phyloP scores from a whole-genome alignment of 495 filamentous ascomycete species.

The Lasiosphaeria ovina region DNA sequence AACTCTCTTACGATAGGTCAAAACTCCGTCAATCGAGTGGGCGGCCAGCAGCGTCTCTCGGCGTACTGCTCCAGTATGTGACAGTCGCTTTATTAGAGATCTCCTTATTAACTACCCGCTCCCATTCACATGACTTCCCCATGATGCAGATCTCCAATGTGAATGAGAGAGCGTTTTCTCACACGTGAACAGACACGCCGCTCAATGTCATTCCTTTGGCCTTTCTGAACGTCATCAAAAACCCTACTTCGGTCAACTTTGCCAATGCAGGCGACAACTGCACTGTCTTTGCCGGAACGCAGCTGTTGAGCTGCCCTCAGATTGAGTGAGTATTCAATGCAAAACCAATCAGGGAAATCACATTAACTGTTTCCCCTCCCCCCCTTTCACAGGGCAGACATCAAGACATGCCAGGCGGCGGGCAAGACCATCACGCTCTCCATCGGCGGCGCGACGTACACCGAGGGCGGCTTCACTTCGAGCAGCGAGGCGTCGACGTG shows the following conservation, averaged over 20 bases:
- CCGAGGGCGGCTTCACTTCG: constrained; percentile 59
- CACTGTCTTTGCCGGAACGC: constrained; percentile 54
- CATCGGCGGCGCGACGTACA: constrained; percentile 63
- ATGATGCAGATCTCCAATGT: no score
- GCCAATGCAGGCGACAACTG: constrained; percentile 58
- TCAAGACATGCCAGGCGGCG: constrained; percentile 59
- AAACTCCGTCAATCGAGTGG: constrained; percentile 43
- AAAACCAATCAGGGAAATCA: background rate
- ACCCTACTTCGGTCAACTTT: constrained; percentile 57
- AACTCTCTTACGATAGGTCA: constrained; percentile 40
- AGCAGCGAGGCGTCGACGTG: constrained; percentile 49
- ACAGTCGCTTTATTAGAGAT: background rate
- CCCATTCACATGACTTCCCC: background rate
- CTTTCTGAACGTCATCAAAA: constrained; percentile 58
- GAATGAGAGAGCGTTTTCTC: background rate
- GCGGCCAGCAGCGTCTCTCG: constrained; percentile 47
- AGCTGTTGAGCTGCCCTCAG: constrained; percentile 59
- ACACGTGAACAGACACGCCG: constrained; percentile 25
- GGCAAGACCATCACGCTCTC: constrained; percentile 68
- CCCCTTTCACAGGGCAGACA: constrained; percentile 44
- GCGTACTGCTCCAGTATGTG: constrained; percentile 55
- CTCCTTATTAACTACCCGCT: background rate
- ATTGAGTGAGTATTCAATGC: constrained; percentile 49
- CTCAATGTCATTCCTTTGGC: constrained; percentile 57
- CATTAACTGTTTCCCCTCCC: background rate